phyloP scores from a whole-genome alignment of 192 early-diverging fungal species.

The Backusella tarrabulga region DNA sequence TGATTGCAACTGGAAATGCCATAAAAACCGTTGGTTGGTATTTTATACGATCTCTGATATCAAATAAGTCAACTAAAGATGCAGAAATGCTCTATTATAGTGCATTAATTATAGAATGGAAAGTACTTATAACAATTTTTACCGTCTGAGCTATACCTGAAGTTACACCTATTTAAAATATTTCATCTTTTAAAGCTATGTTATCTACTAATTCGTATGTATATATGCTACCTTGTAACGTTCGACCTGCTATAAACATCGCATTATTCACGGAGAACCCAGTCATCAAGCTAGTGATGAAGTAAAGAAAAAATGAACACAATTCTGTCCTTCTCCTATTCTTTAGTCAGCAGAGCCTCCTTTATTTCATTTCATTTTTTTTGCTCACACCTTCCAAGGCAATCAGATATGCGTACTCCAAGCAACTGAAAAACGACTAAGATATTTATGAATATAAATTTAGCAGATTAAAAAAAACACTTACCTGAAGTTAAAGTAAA shows the following conservation, averaged over 20 bases:
- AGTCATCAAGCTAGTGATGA: neutral
- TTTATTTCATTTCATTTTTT: neutral
- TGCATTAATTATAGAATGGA: neutral
- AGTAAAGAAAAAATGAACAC: neutral
- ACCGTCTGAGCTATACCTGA: neutral
- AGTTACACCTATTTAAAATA: neutral
- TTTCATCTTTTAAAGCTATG: neutral
- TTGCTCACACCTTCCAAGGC: neutral
- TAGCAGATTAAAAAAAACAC: neutral
- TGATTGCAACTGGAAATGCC: neutral
- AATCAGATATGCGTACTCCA: neutral
- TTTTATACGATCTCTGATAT: neutral
- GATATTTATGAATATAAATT: neutral
- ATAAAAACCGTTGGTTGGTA: neutral
- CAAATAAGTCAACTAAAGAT: neutral
- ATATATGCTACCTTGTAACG: neutral
- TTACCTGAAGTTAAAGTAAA: neutral
- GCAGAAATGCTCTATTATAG: neutral
- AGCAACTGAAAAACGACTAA: neutral
- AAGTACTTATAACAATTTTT: neutral
- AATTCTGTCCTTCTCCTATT: neutral
- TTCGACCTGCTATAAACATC: neutral
- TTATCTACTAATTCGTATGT: neutral
- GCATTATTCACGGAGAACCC: neutral
- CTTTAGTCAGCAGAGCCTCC: neutral